Conservation (phyloP, 2,329 filamentous ascomycete species). For the Cercospora sp. region DNA sequence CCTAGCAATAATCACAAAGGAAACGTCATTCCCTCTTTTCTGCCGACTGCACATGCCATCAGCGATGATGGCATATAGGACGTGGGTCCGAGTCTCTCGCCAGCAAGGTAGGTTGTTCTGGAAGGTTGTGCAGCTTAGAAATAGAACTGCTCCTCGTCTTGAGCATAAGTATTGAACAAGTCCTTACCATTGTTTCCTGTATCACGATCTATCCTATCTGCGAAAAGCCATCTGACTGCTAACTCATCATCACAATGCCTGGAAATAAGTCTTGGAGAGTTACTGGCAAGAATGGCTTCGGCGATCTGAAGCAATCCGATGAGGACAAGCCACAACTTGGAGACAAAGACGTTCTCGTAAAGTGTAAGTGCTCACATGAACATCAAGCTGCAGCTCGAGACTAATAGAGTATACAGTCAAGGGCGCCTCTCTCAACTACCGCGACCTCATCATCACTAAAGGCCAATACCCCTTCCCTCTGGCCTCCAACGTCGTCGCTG, state of each 20-base stretch:
- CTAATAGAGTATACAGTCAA: slow-evolving; percentile 42
- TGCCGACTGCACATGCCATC: slow-evolving; percentile 9
- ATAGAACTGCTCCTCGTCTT: not conserved
- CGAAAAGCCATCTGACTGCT: not conserved
- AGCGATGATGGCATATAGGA: slow-evolving; percentile 6
- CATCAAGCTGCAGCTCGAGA: no score
- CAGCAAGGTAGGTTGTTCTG: slow-evolving; percentile 12
- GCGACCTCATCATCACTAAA: slow-evolving; percentile 52
- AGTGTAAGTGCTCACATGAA: slow-evolving; percentile 45
- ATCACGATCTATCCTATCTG: not conserved
- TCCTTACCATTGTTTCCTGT: not conserved
- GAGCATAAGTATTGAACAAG: not conserved
- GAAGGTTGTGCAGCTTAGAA: slow-evolving; percentile 14
- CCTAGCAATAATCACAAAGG: not conserved
- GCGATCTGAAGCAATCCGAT: slow-evolving; percentile 59
- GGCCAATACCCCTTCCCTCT: slow-evolving; percentile 50
- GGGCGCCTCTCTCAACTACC: slow-evolving; percentile 52
- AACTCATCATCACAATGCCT: slow-evolving; percentile 17
- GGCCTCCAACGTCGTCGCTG: slow-evolving; percentile 46
- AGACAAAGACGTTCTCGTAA: slow-evolving; percentile 71
- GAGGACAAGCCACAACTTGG: slow-evolving; percentile 61
- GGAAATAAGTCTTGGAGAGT: slow-evolving; percentile 53
- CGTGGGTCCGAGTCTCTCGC: slow-evolving; percentile 4
- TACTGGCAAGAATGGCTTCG: slow-evolving; percentile 58
- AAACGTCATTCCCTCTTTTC: slow-evolving; percentile 17